Evolutionary conservation across 2,329 filamentous ascomycete genomes (phyloP), one percentile per base, ranked within the genome.

Genomic region (Aspergillus amoenus): DNA sequence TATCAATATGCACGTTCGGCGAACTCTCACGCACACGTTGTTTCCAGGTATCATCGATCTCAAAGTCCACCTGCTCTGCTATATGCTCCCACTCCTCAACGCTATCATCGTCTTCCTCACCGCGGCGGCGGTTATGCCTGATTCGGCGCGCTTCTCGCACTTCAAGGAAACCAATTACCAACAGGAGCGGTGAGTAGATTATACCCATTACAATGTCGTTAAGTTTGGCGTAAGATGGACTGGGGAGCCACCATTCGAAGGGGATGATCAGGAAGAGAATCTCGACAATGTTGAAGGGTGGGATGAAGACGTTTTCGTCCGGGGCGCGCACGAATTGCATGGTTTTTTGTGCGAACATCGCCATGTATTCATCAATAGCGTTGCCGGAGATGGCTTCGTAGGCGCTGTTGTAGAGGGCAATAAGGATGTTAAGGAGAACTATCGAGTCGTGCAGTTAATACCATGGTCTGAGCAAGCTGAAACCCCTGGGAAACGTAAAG

Each of bases 261-360:
- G 90, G 90, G 0, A 95, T 69, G 40, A 89, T 84, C 3, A 97
- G 83, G 59, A 84, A 79, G 60, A 96, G 81, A 17, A 97, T 87
- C 73, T 99, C 94, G 59, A 99, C 84, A 2, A 99, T 82, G 72
- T 99, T 99, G 76, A 99, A 90, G 0, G 94, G 94, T 0, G 94
- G 88, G 68, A 99, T 96, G 76, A 94, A 99, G 55, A 99, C 94
- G 66, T 99, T 99, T 74, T 99, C 94, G 67, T 99, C 94, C 0
- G 94, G 94, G 0, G 94, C 94, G 48, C 94, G 90, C 17, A 97
- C 91, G 68, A 97, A 99, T 68, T 96, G 92, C 83, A 97, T 91
- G 0, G 94, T 97, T 76, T 96, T 96, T 65, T 95, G 90, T 0
- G 91, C 84, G 75, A 96, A 97, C 3, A 97, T 84, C 0, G 92